These are phyloP conservation scores for Rubia occidens DNA, from an alignment of 305 asterid species.

Conservation along the genomic window DNA sequence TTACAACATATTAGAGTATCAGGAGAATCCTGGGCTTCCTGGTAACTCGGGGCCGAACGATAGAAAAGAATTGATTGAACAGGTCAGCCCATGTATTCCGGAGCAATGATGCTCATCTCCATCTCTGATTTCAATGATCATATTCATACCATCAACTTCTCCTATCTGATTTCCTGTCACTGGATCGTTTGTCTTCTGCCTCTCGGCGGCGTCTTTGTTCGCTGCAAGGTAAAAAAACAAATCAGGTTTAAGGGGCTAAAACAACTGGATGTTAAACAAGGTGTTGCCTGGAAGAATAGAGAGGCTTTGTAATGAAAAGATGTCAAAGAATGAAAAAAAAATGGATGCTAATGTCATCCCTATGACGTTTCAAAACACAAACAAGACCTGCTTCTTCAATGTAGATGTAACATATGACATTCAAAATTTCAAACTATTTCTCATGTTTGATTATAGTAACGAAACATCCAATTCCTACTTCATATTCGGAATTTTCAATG, in stretches of 20 bases:
- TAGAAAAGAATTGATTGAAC: background rate
- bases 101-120: background rate
- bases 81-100: background rate
- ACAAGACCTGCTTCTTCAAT: background rate
- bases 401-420: background rate
- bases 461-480: no score
- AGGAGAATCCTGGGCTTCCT: no score
- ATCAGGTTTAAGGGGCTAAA: background rate
- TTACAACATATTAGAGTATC: no score
- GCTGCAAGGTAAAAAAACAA: conserved; percentile 31
- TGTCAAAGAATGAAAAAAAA: background rate
- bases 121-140: background rate
- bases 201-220: conserved; percentile 76
- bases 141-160: conserved; percentile 31
- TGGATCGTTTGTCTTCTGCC: conserved; percentile 72
- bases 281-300: background rate
- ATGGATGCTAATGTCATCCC: no score
- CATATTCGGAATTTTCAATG: no score
- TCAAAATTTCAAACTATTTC: no score
- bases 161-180: conserved; percentile 66
- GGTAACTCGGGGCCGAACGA: background rate
- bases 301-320: background rate
- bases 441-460: no score
- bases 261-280: background rate
- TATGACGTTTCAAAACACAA: background rate